phyloP scores from a whole-genome alignment of 23 red algal species.

The Chondrus crispus region DNA sequence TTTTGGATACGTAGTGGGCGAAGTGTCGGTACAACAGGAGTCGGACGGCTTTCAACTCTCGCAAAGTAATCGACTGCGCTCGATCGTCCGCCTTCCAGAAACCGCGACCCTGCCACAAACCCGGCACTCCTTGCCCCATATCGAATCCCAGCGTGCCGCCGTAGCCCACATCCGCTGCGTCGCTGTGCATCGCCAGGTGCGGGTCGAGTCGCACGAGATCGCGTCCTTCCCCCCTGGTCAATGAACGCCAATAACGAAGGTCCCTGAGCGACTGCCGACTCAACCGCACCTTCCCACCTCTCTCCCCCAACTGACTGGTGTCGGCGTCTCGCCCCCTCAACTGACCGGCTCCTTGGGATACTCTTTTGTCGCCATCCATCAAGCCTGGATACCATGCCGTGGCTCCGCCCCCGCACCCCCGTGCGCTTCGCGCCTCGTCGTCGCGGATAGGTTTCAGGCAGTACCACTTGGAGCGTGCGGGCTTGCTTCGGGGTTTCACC shows the following conservation, averaged over 20 bases:
- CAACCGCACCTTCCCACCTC: not conserved
- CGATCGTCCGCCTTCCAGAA: conserved; percentile 21
- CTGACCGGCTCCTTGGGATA: too few relatives aligned
- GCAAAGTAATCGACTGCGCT: not conserved
- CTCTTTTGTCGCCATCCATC: not conserved
- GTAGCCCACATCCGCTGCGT: not conserved
- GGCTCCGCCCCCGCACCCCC: not conserved
- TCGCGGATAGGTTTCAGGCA: too few relatives aligned
- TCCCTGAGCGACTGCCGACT: not conserved
- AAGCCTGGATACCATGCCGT: not conserved
- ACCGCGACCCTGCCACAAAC: conserved; percentile 27
- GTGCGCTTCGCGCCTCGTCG: not conserved
- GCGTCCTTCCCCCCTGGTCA: not conserved
- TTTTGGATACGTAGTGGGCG: not conserved
- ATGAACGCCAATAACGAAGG: not conserved
- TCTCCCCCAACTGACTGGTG: not conserved
- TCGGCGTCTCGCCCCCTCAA: not conserved
- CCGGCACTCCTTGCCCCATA: not conserved
- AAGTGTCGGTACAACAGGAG: not conserved
- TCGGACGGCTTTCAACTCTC: not conserved
- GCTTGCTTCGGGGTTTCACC: too few relatives aligned
- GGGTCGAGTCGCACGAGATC: not conserved
- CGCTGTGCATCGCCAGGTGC: not conserved
- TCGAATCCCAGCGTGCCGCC: conserved; percentile 1
- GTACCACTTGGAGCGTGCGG: too few relatives aligned